Base-by-base conservation (phyloP, 495 filamentous ascomycete species). In the Aspergillus sclerotiicarbonarius region DNA sequence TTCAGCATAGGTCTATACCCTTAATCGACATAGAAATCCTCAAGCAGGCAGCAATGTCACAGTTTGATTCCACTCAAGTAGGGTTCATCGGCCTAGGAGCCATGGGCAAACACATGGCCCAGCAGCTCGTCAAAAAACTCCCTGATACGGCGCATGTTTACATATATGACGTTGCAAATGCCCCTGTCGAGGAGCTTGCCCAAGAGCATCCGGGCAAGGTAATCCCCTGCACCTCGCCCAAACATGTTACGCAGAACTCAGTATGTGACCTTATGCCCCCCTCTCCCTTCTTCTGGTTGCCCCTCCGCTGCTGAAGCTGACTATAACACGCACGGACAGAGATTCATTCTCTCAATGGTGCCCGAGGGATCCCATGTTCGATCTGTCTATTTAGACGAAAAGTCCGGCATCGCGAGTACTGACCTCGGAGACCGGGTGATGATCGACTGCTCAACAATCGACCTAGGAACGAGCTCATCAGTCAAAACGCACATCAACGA, bases 321-420 rank as follows among this genome's bases (percentile, higher is more conserved):
- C 32, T 12, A 30, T 21, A 18, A n/a, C 37, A 6, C 51, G 58
- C 16, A 59, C 31, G 8, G 32, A 8, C 57, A 89, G 87, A 80
- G 86, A 61, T 81, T 79, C 4, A 77, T 87, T 10, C 76, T 90
- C 37, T 86, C 87, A 13, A 86, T 87, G 60, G 72, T 90, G 0
- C 87, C 87, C 0, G 83, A 89, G 60, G 85, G 86, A 0, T 63
- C 73, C 3, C 86, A 90, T 57, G 86, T 90, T 51, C 80, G 81
- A 53, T 64, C 68, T 9, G 80, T 87, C 4, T 90, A 77, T 55
- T 69, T 80, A 9, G 68, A 62, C 9, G 61, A 67, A 8, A 52
- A 58, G 2, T 70, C 64, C 7, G 75, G 75, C 16, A 62, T 78
- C 18, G 63, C 67, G 19, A 60, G 69, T 13, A 64, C 56, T 35